These are phyloP conservation scores for Aspergillus fischeri DNA, from an alignment of 2,329 filamentous ascomycete genomes.

Conservation along the genomic window DNA sequence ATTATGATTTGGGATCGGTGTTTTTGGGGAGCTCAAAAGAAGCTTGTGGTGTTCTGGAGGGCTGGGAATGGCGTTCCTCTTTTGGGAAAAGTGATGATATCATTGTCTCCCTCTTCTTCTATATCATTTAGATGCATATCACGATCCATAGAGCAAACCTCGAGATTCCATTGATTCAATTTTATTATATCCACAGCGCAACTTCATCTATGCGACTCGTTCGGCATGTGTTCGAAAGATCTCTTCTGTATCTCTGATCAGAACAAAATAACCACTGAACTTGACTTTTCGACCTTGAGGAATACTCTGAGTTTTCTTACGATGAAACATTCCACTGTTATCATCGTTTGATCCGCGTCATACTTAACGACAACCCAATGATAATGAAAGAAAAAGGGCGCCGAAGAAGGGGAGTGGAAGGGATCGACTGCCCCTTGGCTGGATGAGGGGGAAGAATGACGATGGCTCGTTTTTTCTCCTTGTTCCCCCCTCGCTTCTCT, in stretches of 20 bases:
- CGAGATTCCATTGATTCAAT: neutral
- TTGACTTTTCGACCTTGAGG: neutral
- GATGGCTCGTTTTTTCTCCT: conserved; percentile 4
- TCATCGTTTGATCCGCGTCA: neutral
- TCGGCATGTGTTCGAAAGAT: neutral
- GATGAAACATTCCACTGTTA: neutral
- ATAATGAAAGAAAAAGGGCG: neutral
- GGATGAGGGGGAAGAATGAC: neutral
- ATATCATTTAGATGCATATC: neutral
- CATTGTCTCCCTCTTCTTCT: neutral
- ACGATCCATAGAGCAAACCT: neutral
- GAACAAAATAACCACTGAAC: neutral
- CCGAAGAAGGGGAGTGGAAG: neutral
- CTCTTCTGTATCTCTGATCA: neutral
- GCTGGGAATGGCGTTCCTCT: neutral
- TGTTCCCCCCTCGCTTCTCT: conserved; percentile 9
- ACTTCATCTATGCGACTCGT: neutral
- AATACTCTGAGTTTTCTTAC: neutral
- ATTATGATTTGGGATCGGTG: neutral
- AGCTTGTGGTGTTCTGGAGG: neutral
- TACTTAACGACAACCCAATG: neutral
- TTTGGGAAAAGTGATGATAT: neutral
- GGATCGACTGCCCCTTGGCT: conserved; percentile 7
- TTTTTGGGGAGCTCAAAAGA: neutral
- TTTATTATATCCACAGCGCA: neutral